Evolutionary conservation across 768 basidiomycete species (phyloP).

Genomic region (Rhodotorula taiwanensis): DNA sequence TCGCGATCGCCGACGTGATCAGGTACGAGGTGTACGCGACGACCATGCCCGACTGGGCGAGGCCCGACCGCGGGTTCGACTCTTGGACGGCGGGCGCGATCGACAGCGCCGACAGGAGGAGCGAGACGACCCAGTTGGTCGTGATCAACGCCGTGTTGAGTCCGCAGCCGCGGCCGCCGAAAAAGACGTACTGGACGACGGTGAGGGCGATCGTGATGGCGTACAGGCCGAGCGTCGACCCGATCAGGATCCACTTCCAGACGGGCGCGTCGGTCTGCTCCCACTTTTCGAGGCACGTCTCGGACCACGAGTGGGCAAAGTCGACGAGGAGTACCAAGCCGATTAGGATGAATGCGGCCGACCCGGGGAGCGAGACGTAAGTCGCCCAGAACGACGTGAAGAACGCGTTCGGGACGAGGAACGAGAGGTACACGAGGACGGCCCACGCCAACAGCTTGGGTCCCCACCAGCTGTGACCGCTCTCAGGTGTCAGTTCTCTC

Average conservation of each 20-base stretch:
- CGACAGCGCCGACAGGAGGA: constrained; percentile 72
- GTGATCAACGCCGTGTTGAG: constrained; percentile 97
- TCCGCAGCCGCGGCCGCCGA: constrained; percentile 75
- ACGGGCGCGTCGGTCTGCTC: constrained; percentile 71
- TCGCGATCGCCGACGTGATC: constrained; percentile 83
- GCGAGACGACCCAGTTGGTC: constrained; percentile 74
- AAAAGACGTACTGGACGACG: constrained; percentile 82
- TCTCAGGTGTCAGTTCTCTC: neutral
- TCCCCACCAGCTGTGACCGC: constrained; percentile 89
- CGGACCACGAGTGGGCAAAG: constrained; percentile 97
- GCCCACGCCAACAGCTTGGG: constrained; percentile 89
- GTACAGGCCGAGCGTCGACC: constrained; percentile 86
- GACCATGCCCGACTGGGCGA: constrained; percentile 96
- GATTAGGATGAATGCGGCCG: constrained; percentile 89
- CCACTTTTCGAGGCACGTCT: constrained; percentile 93
- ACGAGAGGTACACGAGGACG: constrained; percentile 67
- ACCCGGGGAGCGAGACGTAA: constrained; percentile 72
- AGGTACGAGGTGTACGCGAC: constrained; percentile 95
- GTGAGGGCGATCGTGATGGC: constrained; percentile 75
- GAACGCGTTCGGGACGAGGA: constrained; percentile 94
- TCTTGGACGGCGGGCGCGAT: constrained; percentile 83
- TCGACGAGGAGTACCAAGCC: constrained; percentile 95
- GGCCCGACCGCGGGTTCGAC: constrained; percentile 83
- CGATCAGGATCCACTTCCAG: constrained; percentile 94
- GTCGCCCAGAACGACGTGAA: constrained; percentile 94